Evolutionary conservation across 345 rosid species (phyloP).

Genomic region (Populus euphratica): DNA sequence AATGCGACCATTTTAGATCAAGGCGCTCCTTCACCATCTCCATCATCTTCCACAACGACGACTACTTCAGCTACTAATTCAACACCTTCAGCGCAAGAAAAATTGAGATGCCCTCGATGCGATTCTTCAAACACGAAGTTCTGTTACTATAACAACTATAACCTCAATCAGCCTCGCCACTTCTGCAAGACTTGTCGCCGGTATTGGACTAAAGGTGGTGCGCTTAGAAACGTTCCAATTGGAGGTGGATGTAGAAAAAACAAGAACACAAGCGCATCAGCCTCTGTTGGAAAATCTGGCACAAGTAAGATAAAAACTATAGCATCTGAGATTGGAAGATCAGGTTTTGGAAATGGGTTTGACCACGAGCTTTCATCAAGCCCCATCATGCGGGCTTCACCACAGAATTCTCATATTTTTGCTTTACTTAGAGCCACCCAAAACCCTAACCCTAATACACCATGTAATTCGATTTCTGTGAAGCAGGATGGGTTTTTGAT

Average conservation of each 20-base stretch:
- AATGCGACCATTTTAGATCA: conserved; percentile 40
- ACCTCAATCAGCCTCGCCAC: conserved; percentile 81
- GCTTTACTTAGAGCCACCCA: conserved; percentile 45
- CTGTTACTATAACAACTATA: conserved; percentile 80
- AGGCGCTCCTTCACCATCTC: conserved; percentile 34
- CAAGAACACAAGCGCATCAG: conserved; percentile 41
- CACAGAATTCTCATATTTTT: conserved; percentile 49
- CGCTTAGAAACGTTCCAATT: conserved; percentile 65
- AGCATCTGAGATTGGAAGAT: conserved; percentile 47
- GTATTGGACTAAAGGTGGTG: conserved; percentile 82
- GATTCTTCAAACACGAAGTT: conserved; percentile 75
- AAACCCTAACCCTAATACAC: conserved; percentile 43
- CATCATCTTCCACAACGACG: conserved; percentile 11
- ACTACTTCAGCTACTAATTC: conserved; percentile 6
- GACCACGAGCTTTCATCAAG: conserved; percentile 42
- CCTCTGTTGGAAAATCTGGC: conserved; percentile 33
- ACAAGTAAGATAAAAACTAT: conserved; percentile 37
- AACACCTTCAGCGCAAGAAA: conserved; percentile 30
- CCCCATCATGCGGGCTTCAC: conserved; percentile 47
- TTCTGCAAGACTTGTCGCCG: conserved; percentile 90
- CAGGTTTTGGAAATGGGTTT: conserved; percentile 38
- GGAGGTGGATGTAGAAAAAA: conserved; percentile 77
- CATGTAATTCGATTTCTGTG: conserved; percentile 18
- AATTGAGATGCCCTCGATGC: conserved; percentile 67
- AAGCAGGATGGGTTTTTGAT: conserved; percentile 45